A percentile compares a stretch with the other conserved stretches of the same genome.
These are phyloP conservation scores for Coniochaeta sp. DNA, from an alignment of 2,329 filamentous ascomycete genomes.

Conservation along the genomic window DNA sequence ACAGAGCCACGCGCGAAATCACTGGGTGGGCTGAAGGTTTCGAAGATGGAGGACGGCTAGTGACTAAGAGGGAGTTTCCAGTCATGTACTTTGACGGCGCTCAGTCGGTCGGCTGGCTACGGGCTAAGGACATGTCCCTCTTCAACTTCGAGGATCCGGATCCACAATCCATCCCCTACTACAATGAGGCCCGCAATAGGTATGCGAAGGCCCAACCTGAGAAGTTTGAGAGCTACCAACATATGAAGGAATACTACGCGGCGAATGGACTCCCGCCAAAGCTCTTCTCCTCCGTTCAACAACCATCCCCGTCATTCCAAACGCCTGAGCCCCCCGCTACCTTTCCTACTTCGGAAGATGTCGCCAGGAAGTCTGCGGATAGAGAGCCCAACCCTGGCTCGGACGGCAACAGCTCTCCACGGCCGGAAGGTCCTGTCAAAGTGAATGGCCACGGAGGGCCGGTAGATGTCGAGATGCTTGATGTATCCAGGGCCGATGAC, in stretches of 20 bases:
- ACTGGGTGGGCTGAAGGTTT: conserved; percentile 27
- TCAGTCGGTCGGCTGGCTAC: conserved; percentile 16
- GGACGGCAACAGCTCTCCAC: not conserved
- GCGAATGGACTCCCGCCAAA: not conserved
- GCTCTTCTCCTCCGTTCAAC: not conserved
- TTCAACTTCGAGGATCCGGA: conserved; percentile 14
- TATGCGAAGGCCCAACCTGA: conserved; percentile 4
- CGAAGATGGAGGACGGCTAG: conserved; percentile 23
- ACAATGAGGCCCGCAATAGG: conserved; percentile 8
- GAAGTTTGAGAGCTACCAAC: not conserved
- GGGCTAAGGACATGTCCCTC: conserved; percentile 9
- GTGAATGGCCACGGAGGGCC: not conserved
- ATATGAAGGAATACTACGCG: not conserved
- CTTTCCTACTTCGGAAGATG: not conserved
- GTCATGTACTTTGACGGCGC: conserved; percentile 28
- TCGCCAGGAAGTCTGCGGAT: not conserved
- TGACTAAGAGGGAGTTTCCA: conserved; percentile 27
- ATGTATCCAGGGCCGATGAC: not conserved
- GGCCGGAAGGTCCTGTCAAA: not conserved
- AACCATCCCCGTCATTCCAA: not conserved
- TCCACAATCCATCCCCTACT: conserved; percentile 8
- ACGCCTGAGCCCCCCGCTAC: not conserved
- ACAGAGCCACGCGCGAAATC: conserved; percentile 18
- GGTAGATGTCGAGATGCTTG: not conserved
- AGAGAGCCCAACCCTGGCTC: not conserved